Conservation (phyloP, 495 filamentous ascomycete genomes). For the Talaromyces stipitatus region DNA sequence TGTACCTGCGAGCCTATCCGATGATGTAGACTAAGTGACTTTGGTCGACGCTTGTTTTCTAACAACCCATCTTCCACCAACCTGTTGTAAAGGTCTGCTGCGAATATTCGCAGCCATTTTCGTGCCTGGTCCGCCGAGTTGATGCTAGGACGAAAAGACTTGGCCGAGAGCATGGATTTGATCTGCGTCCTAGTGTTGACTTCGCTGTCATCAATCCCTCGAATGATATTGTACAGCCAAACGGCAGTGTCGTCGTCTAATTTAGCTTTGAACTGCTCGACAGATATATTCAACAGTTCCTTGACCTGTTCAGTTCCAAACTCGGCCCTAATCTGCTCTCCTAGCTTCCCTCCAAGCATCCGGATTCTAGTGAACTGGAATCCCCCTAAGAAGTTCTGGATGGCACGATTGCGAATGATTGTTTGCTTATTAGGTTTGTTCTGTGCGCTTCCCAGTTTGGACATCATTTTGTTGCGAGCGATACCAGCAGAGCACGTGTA, state of each 20-base stretch:
- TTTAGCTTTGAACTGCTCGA: constrained; percentile 72
- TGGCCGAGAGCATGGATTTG: constrained; percentile 97
- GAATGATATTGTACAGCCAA: constrained; percentile 82
- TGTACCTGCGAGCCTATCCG: constrained; percentile 61
- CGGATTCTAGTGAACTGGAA: constrained; percentile 97
- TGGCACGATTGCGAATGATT: constrained; percentile 75
- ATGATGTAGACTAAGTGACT: constrained; percentile 75
- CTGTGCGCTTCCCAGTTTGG: constrained; percentile 82
- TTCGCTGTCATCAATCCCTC: constrained; percentile 80
- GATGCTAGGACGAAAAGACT: constrained; percentile 85
- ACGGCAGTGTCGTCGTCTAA: constrained; percentile 79
- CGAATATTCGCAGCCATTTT: constrained; percentile 88
- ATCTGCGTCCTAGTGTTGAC: constrained; percentile 89
- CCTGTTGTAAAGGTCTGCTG: constrained; percentile 82
- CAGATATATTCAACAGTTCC: constrained; percentile 62
- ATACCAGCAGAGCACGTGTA: constrained; percentile 92
- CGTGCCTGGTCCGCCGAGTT: constrained; percentile 70
- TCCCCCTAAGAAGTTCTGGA: constrained; percentile 68
- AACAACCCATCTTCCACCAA: constrained; percentile 87
- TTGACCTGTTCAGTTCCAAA: constrained; percentile 77
- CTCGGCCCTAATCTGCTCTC: constrained; percentile 66
- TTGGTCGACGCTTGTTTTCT: constrained; percentile 81
- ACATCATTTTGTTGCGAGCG: constrained; percentile 88
- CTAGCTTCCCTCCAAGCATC: constrained; percentile 93
- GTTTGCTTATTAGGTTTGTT: constrained; percentile 95